phyloP scores from a whole-genome alignment of 768 basidiomycete genomes.

The Aureoboletus auriporus region DNA sequence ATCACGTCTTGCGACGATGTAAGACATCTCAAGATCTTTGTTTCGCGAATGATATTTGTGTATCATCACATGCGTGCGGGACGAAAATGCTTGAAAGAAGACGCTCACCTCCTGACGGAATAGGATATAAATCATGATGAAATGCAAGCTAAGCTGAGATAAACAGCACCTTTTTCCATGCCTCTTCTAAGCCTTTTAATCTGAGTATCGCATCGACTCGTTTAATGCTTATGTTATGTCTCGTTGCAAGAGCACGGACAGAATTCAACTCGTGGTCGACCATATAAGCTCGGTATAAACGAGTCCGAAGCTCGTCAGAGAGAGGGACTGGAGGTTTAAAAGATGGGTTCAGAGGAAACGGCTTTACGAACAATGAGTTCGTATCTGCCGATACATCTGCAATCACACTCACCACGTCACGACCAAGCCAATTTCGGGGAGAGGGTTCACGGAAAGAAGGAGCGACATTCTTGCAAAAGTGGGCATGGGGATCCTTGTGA shows the following conservation, averaged over 20 bases:
- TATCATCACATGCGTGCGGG: slow-evolving; percentile 43
- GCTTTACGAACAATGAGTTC: slow-evolving; percentile 39
- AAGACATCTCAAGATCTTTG: slow-evolving; percentile 60
- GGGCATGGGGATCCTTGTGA: slow-evolving; percentile 13
- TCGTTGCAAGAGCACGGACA: slow-evolving; percentile 57
- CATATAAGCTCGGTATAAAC: slow-evolving; percentile 61
- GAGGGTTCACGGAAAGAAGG: slow-evolving; percentile 24
- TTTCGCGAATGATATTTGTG: slow-evolving; percentile 65
- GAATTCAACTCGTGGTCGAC: slow-evolving; percentile 51
- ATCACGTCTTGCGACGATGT: slow-evolving; percentile 56
- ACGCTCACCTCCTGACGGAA: slow-evolving; percentile 38
- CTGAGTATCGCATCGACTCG: slow-evolving; percentile 82
- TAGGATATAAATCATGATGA: slow-evolving; percentile 7
- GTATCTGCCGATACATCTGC: background rate
- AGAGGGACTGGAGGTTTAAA: slow-evolving; percentile 80
- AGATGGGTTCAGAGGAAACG: slow-evolving; percentile 81
- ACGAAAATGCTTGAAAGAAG: background rate
- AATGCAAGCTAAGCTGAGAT: slow-evolving; percentile 1
- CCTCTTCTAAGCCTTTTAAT: slow-evolving; percentile 71
- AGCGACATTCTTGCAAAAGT: slow-evolving; percentile 20
- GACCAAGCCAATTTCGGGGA: slow-evolving; percentile 63
- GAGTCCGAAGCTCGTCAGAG: slow-evolving; percentile 53
- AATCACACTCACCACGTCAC: slow-evolving; percentile 45
- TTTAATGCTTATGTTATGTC: slow-evolving; percentile 65
- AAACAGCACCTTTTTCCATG: slow-evolving; percentile 65